A percentile compares a stretch with the other conserved stretches of the same genome.
These are phyloP conservation scores for Solanum arcanum DNA, from an alignment of 257 asterid genomes.

Conservation along the genomic window DNA sequence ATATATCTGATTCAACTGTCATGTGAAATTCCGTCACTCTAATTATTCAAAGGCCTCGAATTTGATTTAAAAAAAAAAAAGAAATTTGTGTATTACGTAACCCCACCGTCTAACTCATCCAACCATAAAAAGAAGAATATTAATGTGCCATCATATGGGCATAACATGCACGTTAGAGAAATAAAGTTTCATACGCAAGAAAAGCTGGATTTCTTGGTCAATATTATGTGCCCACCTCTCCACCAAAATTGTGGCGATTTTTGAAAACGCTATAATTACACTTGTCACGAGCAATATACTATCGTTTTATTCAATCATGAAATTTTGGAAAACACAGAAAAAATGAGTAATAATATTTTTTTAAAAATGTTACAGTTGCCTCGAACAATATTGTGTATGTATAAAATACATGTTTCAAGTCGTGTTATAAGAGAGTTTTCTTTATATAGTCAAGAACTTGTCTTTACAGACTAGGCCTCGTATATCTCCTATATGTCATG, in stretches of 20 bases:
- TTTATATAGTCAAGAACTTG: not conserved
- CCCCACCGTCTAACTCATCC: not conserved
- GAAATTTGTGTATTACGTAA: not conserved
- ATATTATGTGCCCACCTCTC: not conserved
- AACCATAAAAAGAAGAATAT: not conserved
- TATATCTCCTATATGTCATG: not conserved
- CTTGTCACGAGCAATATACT: not conserved
- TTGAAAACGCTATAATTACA: not conserved
- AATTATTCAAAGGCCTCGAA: not conserved
- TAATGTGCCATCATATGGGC: not conserved
- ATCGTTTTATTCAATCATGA: too few species aligned
- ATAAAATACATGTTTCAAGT: not conserved
- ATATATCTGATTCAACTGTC: not conserved
- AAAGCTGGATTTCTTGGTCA: not conserved
- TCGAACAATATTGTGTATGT: not conserved
- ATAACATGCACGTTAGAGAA: not conserved
- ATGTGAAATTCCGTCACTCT: not conserved
- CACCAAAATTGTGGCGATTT: too few species aligned
- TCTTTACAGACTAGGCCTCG: not conserved
- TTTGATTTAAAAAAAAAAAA: not conserved
- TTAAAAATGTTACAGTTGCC: accelerated
- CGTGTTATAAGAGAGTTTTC: not conserved
- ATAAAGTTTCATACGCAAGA: not conserved
- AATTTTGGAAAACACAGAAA: too few species aligned
- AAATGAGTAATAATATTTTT: not conserved